Conservation (phyloP, 495 filamentous ascomycete species). For the Talaromyces wortmannii region DNA sequence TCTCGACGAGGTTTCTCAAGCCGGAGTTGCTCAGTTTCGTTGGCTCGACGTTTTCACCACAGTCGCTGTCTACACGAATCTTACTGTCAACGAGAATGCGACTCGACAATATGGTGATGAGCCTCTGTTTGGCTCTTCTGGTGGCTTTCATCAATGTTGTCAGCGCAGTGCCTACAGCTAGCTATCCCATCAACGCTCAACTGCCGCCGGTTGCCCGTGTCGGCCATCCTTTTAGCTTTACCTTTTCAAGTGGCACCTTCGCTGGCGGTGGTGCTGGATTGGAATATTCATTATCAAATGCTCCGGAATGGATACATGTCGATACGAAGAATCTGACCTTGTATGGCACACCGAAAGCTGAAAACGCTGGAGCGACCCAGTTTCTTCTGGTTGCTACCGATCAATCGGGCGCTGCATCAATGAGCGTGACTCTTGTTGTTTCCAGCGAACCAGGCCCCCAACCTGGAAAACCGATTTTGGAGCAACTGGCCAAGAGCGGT, state of each 20-base stretch:
- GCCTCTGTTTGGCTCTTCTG: slow-evolving; percentile 17
- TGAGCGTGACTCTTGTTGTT: slow-evolving; percentile 56
- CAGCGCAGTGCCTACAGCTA: slow-evolving; percentile 39
- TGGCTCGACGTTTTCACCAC: background rate
- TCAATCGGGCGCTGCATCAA: slow-evolving; percentile 44
- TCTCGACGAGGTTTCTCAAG: background rate
- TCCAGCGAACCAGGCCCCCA: slow-evolving; percentile 46
- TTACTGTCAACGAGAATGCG: background rate
- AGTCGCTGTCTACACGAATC: background rate
- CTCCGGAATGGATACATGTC: slow-evolving; percentile 64
- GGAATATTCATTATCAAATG: slow-evolving; percentile 54
- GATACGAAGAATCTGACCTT: slow-evolving; percentile 55
- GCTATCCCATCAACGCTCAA: slow-evolving; percentile 70
- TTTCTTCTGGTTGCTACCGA: slow-evolving; percentile 60
- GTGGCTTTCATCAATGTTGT: slow-evolving; percentile 16
- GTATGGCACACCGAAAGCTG: slow-evolving; percentile 54
- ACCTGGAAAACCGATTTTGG: slow-evolving; percentile 34
- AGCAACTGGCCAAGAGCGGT: slow-evolving; percentile 40
- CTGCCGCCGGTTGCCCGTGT: slow-evolving; percentile 68
- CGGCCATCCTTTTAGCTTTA: slow-evolving; percentile 56
- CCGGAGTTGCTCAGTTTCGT: background rate
- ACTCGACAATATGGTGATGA: background rate
- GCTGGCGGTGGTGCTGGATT: slow-evolving; percentile 41
- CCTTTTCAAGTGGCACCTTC: slow-evolving; percentile 65
- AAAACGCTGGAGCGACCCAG: slow-evolving; percentile 45